Evolutionary conservation across 257 asterid genomes (phyloP).

Genomic region (Striga asiatica): DNA sequence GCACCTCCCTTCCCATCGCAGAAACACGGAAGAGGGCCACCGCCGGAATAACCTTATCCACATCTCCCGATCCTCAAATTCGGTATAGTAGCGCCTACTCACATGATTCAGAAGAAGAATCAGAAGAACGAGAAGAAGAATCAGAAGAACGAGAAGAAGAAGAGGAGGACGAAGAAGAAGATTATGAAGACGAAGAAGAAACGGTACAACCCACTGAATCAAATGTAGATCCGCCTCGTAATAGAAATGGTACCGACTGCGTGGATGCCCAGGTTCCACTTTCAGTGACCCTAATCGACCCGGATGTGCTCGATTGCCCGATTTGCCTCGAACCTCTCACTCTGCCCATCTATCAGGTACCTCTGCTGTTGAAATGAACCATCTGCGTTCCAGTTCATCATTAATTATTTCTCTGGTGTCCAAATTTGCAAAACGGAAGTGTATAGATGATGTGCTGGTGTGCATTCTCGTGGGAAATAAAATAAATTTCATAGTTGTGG

Average conservation of each 20-base stretch:
- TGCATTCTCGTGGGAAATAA: too few species aligned
- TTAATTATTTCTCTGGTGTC: not conserved
- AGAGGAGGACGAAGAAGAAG: not conserved
- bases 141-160: not conserved
- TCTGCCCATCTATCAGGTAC: not conserved
- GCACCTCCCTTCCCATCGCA: not conserved
- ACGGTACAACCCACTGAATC: not conserved
- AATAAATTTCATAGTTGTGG: too few species aligned
- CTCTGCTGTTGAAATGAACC: not conserved
- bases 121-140: not conserved
- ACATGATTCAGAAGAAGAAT: not conserved
- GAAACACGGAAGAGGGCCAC: not conserved
- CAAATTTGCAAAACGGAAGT: too few species aligned
- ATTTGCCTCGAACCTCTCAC: not conserved
- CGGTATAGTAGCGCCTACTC: too few species aligned
- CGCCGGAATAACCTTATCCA: too few species aligned
- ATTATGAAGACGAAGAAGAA: not conserved
- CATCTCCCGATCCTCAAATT: not conserved
- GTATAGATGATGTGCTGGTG: too few species aligned
- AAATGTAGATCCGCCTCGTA: too few species aligned
- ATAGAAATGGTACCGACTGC: not conserved
- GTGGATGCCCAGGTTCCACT: not conserved
- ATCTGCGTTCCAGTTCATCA: not conserved
- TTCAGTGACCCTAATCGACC: not conserved
- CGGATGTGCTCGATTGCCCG: not conserved